Base-by-base conservation (phyloP, 306 rosid species). In the Prunus kanzakura region DNA sequence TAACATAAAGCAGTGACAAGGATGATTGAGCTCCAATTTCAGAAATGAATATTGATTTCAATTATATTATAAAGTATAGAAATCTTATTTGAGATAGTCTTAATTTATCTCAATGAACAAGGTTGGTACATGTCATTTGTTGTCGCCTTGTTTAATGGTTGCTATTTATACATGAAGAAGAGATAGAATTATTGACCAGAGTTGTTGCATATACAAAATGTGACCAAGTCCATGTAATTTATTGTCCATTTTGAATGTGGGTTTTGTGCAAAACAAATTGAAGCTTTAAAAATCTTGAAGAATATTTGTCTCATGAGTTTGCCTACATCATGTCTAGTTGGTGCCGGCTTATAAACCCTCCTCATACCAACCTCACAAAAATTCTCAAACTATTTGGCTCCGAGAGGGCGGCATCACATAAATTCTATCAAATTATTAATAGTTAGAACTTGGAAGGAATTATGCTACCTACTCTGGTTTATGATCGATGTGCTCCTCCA, bases 321-420 rank as follows among this genome's bases (percentile, higher is more conserved):
- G 30, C 73, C 82, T 52, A 56, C 85, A 76, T 35, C 74, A 19
- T 81, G 82, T 85, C 84, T 72, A 81, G 93, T 91, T 89, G 89
- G 96, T 89, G 89, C 90, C 89, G 83, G 61, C 84, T 68, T 74
- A 81, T 74, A 65, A 86, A 60, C n/a, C 22, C 72, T n/a, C 50
- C 72, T n/a, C 32, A 63, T 45, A 57, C 62, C 45, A 62, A 57
- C 47, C 20, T n/a, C 35, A 1, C 49, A 23, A 56, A 56, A 68
- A 13, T 71, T 54, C 66, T 52, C 47, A n/a, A 69, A 79, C 65
- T 65, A 69, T 14, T 64, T 80, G 49, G 74, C 71, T 38, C 77
- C 22, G 23, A 64, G 13, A 29, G 10, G 67, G 73, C 71, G 82
- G 71, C 86, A 76, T 74, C 43, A 73, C 41, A 43, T 10, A 29